Conservation (phyloP, 2,329 filamentous ascomycete species). For the Beauveria sp. region DNA sequence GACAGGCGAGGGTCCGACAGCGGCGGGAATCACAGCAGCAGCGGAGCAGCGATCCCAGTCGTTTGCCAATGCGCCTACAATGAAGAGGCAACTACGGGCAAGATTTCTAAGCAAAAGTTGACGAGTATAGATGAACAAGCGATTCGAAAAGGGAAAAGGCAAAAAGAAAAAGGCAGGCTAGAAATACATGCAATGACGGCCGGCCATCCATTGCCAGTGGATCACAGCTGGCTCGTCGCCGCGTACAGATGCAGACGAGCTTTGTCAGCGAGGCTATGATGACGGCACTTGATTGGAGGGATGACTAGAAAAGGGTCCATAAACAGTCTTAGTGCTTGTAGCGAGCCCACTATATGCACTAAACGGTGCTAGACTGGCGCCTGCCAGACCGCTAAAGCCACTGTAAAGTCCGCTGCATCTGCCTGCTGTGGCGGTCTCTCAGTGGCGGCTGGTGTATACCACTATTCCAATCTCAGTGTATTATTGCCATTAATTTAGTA, state of each 20-base stretch:
- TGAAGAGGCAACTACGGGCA: not conserved
- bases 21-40: not conserved
- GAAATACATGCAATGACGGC: conserved; percentile 2
- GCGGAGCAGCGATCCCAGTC: not conserved
- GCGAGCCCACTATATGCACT: not conserved
- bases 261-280: conserved; percentile 6
- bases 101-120: not conserved
- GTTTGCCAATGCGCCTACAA: not conserved
- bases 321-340: not conserved
- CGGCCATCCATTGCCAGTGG: not conserved
- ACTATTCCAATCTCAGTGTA: not conserved
- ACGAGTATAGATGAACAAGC: not conserved
- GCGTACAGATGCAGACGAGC: not conserved
- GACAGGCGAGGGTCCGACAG: conserved; percentile 4
- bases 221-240: not conserved
- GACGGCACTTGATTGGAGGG: not conserved
- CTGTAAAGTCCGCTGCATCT: not conserved
- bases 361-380: not conserved
- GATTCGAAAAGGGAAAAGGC: not conserved
- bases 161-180: not conserved
- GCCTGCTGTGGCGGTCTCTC: not conserved
- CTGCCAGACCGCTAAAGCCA: not conserved
- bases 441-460: not conserved
- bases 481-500: not conserved
- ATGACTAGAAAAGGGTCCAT: not conserved